Percentiles rank a stretch among this genome's conserved stretches.
Evolutionary conservation across 371 early-diverging fungal species (phyloP).

Genomic region (Nematocida major): DNA sequence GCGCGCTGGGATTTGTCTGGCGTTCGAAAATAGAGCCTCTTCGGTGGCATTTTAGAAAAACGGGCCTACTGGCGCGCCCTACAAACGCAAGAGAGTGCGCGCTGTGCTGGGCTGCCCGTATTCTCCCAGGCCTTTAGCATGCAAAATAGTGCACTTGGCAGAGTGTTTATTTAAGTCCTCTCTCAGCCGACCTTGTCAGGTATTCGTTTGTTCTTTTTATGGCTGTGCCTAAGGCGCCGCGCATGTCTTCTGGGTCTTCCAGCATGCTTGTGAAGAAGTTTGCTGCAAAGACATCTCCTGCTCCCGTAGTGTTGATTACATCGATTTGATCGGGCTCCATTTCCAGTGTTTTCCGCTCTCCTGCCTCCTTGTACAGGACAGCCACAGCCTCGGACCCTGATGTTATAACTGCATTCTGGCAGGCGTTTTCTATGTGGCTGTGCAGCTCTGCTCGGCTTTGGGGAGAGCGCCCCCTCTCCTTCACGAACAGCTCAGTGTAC

Average conservation of each 20-base stretch:
- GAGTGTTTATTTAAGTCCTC: background rate
- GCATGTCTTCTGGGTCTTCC: background rate
- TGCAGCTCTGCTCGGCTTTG: background rate
- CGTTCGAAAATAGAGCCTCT: too few relatives aligned
- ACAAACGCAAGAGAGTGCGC: too few relatives aligned
- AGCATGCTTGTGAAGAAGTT: constrained; percentile 13
- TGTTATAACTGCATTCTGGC: constrained; percentile 17
- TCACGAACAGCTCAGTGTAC: background rate
- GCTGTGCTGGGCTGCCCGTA: too few relatives aligned
- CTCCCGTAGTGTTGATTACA: constrained; percentile 32
- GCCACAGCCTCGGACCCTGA: background rate
- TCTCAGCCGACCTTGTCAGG: background rate
- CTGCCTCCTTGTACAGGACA: background rate
- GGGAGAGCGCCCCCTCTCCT: background rate
- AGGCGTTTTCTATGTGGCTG: background rate
- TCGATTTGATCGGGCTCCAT: constrained; percentile 4
- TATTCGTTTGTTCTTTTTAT: background rate
- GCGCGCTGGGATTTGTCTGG: too few relatives aligned
- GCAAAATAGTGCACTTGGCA: too few relatives aligned
- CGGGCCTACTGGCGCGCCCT: too few relatives aligned
- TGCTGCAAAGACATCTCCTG: constrained; percentile 46
- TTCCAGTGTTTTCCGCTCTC: background rate
- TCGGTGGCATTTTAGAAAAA: too few relatives aligned
- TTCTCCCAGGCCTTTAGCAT: too few relatives aligned
- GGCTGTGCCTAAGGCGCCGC: background rate